Conservation (phyloP, 768 basidiomycete species). For the Steccherinum ochraceum region DNA sequence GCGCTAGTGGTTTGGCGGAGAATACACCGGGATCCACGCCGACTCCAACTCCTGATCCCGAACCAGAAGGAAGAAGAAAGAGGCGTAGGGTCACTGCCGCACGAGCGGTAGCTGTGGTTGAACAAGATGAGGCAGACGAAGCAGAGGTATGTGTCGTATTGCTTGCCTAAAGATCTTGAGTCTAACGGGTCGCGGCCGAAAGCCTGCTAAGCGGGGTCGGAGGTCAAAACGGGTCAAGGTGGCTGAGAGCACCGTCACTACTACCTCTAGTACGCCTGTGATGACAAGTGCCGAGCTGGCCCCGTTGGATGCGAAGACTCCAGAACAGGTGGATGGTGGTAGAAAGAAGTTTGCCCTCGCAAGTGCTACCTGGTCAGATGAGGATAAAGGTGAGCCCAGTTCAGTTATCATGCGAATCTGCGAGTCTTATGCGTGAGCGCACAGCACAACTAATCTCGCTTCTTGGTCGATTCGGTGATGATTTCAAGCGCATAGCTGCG, state of each 20-base stretch:
- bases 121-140: constrained; percentile 26
- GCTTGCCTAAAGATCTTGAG: no score
- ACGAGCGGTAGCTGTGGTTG: constrained; percentile 22
- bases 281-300: constrained; percentile 12
- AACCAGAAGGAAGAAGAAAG: constrained; percentile 33
- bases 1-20: constrained; percentile 1
- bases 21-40: constrained; percentile 39
- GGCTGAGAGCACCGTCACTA: neutral
- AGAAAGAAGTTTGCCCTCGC: constrained; percentile 23
- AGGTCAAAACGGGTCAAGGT: neutral
- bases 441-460: constrained; percentile 48
- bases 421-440: no score
- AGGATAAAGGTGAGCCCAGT: constrained; percentile 64
- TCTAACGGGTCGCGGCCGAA: no score
- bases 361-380: constrained; percentile 54
- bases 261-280: constrained; percentile 11
- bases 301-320: constrained; percentile 19
- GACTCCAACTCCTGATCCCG: constrained; percentile 69
- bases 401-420: no score
- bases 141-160: constrained; percentile 22
- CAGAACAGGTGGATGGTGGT: constrained; percentile 16
- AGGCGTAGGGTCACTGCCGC: constrained; percentile 29
- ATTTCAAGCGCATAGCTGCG: constrained; percentile 65
- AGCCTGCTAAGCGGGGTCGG: neutral
- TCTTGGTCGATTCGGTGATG: constrained; percentile 54